Evolutionary conservation across 257 asterid genomes (phyloP), one percentile per base, ranked within the genome.

Genomic region (Knoxia roxburghii): DNA sequence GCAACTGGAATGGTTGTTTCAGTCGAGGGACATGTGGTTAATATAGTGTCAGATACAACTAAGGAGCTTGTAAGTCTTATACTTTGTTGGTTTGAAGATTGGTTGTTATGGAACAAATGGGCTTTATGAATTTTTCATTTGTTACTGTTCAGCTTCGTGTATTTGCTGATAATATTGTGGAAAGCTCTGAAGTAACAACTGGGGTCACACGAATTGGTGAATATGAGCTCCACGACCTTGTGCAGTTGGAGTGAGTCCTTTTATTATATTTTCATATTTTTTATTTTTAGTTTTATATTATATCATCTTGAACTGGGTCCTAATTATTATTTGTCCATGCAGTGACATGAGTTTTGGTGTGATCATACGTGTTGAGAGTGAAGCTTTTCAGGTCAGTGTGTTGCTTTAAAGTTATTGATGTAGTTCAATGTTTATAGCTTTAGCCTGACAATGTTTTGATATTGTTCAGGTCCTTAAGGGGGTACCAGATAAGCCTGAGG

Each of bases 1-100:
- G 97, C 96, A 23, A 94, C 97, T 50, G 97, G 99, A 39, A 90
- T 94, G 99, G 99, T 90, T 56, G 97, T 88, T 71, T 88, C 97
- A 13, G 95, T 94, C 70, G 89, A 94, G 82, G 96, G 96, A 33
- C 99, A 94, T 77, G 90, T 94, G 75, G 99, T 94, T 65, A 87
- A 90, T 80, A 69, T 90, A 71, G 96, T 94, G 35, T 94, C 99
- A 23, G 99, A 94, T 77, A 87, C 97, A 11, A 94, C 99, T n/a
- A 90, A 90, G 79, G 99, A 88, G 72, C 86, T 87, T 73, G 99
- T 94, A 89, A 57, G 87, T 68, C 48, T 59, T 40, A 8, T 33
- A 45, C 26, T 74, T 55, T 53, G 49, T 45, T 32, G 9, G 18
- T 79, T 39, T 50, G 35, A 14, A 7, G 15, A 14, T 52, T 41